Evolutionary conservation across 768 basidiomycete species (phyloP).

Genomic region (Lactarius trivialis): DNA sequence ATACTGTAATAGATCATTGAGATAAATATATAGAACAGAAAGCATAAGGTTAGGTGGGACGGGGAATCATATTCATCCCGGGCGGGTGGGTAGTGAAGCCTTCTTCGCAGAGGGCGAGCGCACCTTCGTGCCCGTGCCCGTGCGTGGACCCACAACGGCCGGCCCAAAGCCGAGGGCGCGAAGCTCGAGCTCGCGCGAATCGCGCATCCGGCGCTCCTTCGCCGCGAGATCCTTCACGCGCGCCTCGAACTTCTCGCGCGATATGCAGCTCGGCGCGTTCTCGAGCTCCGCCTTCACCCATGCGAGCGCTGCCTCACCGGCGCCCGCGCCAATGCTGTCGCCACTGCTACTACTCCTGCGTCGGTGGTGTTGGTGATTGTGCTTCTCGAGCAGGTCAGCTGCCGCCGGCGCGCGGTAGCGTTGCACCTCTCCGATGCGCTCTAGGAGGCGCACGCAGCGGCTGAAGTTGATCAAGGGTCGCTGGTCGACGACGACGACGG

Average conservation of each 20-base stretch:
- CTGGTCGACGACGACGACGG: slow-evolving; percentile 24
- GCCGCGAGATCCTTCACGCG: slow-evolving; percentile 28
- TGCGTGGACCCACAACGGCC: neutral
- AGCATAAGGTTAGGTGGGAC: neutral
- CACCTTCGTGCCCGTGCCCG: neutral
- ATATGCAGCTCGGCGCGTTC: slow-evolving; percentile 26
- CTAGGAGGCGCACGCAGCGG: slow-evolving; percentile 36
- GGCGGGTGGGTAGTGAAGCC: neutral
- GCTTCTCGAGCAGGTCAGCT: slow-evolving; percentile 26
- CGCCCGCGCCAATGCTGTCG: slow-evolving; percentile 24
- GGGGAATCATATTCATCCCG: neutral
- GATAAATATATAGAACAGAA: neutral
- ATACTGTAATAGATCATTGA: neutral
- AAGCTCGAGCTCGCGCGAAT: slow-evolving; percentile 13
- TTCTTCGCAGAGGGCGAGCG: neutral
- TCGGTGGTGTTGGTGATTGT: neutral
- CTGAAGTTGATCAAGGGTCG: slow-evolving; percentile 38
- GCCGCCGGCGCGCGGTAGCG: slow-evolving; percentile 31
- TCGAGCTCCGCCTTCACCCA: slow-evolving; percentile 39
- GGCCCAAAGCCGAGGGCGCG: slow-evolving; percentile 19
- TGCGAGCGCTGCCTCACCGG: slow-evolving; percentile 31
- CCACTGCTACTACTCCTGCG: neutral
- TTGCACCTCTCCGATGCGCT: slow-evolving; percentile 32
- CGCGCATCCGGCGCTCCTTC: slow-evolving; percentile 14
- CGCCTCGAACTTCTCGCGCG: slow-evolving; percentile 32